phyloP scores from a whole-genome alignment of 495 filamentous ascomycete species.

The Podospora didyma region DNA sequence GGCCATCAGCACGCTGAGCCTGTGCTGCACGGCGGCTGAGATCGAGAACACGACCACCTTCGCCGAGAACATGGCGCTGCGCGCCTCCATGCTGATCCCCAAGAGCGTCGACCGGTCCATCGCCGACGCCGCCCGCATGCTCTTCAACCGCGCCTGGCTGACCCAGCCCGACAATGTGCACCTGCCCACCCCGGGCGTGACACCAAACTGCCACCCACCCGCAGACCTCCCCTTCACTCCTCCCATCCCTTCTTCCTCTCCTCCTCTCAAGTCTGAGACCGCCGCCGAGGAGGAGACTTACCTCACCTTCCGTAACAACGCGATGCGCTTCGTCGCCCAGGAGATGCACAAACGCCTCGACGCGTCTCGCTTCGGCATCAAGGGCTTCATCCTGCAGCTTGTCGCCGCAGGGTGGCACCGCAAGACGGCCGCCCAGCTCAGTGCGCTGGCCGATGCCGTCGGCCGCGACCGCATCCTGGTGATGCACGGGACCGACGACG shows the following conservation, averaged over 20 bases:
- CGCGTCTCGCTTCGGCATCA: slow-evolving; percentile 49
- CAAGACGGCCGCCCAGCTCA: slow-evolving; percentile 62
- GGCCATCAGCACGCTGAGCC: slow-evolving; percentile 59
- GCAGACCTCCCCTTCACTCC: too few relatives aligned
- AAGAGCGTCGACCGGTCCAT: slow-evolving; percentile 55
- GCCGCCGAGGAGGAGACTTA: slow-evolving; percentile 19
- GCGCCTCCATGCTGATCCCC: slow-evolving; percentile 66
- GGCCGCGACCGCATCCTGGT: slow-evolving; percentile 70
- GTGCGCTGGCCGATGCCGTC: slow-evolving; percentile 57
- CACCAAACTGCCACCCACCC: slow-evolving; percentile 11
- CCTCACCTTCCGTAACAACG: slow-evolving; percentile 64
- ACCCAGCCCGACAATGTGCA: slow-evolving; percentile 52
- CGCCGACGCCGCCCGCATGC: slow-evolving; percentile 45
- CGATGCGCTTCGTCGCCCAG: slow-evolving; percentile 72
- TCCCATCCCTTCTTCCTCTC: too few relatives aligned
- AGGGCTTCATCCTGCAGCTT: slow-evolving; percentile 71
- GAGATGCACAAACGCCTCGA: slow-evolving; percentile 65
- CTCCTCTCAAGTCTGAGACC: not conserved
- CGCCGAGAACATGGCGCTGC: slow-evolving; percentile 60
- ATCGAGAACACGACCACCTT: slow-evolving; percentile 59
- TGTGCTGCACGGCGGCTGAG: slow-evolving; percentile 68
- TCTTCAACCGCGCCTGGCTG: slow-evolving; percentile 63
- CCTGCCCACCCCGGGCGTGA: slow-evolving; percentile 30
- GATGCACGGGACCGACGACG: slow-evolving; percentile 68
- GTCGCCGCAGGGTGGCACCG: slow-evolving; percentile 77